Conservation (phyloP, 2,329 filamentous ascomycete species). For the Neonectria faginata region DNA sequence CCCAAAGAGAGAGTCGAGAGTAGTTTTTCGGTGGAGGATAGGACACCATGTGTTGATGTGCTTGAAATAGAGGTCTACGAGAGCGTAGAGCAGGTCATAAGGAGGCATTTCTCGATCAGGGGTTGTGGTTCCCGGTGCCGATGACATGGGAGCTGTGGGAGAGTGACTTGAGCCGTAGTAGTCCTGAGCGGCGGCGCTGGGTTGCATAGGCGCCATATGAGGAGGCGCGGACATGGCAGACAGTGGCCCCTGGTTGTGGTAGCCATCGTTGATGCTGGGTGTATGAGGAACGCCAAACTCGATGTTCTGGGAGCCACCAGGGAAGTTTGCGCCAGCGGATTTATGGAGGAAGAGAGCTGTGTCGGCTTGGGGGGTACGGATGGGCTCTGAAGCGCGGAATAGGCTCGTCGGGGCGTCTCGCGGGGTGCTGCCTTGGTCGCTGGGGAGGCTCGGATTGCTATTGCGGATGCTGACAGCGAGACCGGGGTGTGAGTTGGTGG, state of each 20-base stretch:
- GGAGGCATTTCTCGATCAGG: conserved; percentile 76
- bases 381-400: conserved; percentile 62
- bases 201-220: conserved; percentile 51
- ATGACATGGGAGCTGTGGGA: conserved; percentile 66
- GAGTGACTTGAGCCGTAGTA: conserved; percentile 65
- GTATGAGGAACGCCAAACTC: conserved; percentile 63
- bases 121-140: conserved; percentile 48
- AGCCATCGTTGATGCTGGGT: conserved; percentile 62
- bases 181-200: conserved; percentile 59
- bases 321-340: conserved; percentile 59
- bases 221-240: conserved; percentile 54
- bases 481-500: conserved; percentile 48
- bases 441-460: conserved; percentile 63
- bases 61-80: conserved; percentile 83
- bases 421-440: conserved; percentile 69
- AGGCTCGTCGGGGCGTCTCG: conserved; percentile 58
- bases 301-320: conserved; percentile 58
- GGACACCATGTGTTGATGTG: conserved; percentile 89
- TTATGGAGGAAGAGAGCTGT: conserved; percentile 72
- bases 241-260: conserved; percentile 58
- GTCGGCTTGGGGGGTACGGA: conserved; percentile 67
- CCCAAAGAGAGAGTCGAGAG: conserved; percentile 84
- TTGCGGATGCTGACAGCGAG: conserved; percentile 58
- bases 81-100: conserved; percentile 77
- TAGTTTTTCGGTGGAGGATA: conserved; percentile 87